Conservation (phyloP, 2,329 filamentous ascomycete genomes). For the Fusarium chaquense region DNA sequence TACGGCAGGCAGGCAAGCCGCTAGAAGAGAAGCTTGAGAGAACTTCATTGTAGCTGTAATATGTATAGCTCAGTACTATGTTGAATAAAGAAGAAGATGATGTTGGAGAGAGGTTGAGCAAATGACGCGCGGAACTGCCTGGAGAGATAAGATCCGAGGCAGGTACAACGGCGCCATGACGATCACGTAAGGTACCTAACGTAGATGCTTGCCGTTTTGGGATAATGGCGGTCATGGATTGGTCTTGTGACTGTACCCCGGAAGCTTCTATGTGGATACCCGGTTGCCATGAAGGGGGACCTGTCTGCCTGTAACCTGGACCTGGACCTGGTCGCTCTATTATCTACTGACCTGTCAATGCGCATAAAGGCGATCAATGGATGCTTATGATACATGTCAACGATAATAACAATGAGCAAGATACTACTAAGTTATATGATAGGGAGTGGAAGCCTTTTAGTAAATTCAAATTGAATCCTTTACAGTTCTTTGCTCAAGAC, state of each 20-base stretch:
- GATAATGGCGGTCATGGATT: slow-evolving; percentile 27
- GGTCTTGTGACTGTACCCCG: slow-evolving; percentile 35
- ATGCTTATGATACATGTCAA: neutral
- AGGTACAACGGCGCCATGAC: slow-evolving; percentile 33
- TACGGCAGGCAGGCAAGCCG: slow-evolving; percentile 66
- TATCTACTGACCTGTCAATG: neutral
- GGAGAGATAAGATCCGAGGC: slow-evolving; percentile 26
- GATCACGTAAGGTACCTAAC: slow-evolving; percentile 38
- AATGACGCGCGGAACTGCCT: slow-evolving; percentile 25
- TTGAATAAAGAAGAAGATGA: slow-evolving; percentile 2
- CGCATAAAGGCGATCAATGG: neutral
- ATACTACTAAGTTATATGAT: too few relatives aligned
- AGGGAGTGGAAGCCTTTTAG: too few relatives aligned
- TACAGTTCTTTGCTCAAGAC: too few relatives aligned
- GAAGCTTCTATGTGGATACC: slow-evolving; percentile 38
- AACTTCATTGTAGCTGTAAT: slow-evolving; percentile 61
- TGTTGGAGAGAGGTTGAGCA: slow-evolving; percentile 29
- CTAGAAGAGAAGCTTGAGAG: slow-evolving; percentile 64
- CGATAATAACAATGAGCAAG: too few relatives aligned
- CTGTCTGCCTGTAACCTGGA: too few relatives aligned
- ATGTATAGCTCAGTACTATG: slow-evolving; percentile 1
- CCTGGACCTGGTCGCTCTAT: slow-evolving; percentile 2
- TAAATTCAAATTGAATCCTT: neutral
- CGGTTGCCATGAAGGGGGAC: slow-evolving; percentile 31
- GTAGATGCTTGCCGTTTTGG: slow-evolving; percentile 39